Conservation (phyloP, 768 basidiomycete genomes). For the Kwoniella dendrophila region DNA sequence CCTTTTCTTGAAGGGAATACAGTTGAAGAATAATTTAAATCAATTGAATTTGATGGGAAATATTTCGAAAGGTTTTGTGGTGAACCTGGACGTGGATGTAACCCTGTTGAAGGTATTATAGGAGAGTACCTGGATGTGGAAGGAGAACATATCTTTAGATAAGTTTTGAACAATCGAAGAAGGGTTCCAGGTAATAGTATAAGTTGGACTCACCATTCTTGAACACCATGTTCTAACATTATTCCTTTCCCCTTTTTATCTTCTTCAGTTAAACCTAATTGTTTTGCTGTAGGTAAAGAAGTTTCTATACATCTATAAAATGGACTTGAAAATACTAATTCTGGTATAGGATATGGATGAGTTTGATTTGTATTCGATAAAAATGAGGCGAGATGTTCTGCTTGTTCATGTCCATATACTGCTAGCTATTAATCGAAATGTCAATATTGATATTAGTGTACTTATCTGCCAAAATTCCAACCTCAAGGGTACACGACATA, state of each 20-base stretch:
- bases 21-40: slow-evolving; percentile 44
- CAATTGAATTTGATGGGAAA: slow-evolving; percentile 42
- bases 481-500: background rate
- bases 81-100: slow-evolving; percentile 52
- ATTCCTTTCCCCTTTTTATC: slow-evolving; percentile 18
- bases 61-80: slow-evolving; percentile 27
- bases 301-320: slow-evolving; percentile 57
- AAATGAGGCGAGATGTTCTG: slow-evolving; percentile 40
- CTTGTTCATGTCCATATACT: slow-evolving; percentile 45
- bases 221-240: slow-evolving; percentile 52
- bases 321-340: slow-evolving; percentile 49
- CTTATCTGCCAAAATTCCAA: too few relatives aligned
- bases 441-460: too few relatives aligned
- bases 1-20: slow-evolving; percentile 51
- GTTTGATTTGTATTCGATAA: slow-evolving; percentile 33
- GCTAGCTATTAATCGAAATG: slow-evolving; percentile 35
- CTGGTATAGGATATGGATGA: slow-evolving; percentile 45
- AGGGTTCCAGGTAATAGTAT: too few relatives aligned
- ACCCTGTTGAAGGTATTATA: slow-evolving; percentile 43
- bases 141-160: background rate
- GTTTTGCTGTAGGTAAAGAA: slow-evolving; percentile 34
- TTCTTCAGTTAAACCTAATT: slow-evolving; percentile 19
- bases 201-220: slow-evolving; percentile 53
- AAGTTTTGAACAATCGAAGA: background rate
- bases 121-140: slow-evolving; percentile 50